Base-by-base conservation (phyloP, 2,329 filamentous ascomycete species). In the Fusarium hainanense region DNA sequence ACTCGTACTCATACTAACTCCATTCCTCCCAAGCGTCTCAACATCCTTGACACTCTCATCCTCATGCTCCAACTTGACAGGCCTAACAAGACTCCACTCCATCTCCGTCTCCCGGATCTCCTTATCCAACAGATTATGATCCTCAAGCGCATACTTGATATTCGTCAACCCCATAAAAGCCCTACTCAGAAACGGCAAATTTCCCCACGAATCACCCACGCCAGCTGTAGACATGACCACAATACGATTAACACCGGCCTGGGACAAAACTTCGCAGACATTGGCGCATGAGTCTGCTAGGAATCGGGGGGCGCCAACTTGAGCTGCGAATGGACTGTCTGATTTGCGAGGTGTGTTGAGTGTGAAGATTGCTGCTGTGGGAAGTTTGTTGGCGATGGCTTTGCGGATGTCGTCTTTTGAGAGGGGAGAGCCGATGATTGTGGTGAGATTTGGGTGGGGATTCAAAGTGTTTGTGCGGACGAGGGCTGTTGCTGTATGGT, bases 211-310 rank as follows among this genome's bases (percentile, higher is more conserved):
- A 55, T 81, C 78, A 7, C 79, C 81, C 20, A 75, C 80, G 28
- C 80, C 81, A 4, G 77, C 78, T 6, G 80, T 82, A 6, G 80
- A 82, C 78, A 82, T 79, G 14, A 82, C 69, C 3, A 81, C 76
- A 10, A 82, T 65, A 48, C 79, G 79, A 62, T 50, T 51, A 63
- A 78, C 69, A 46, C 77, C 76, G 20, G 73, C 74, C 4, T 80
- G 41, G 41, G 73, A 57, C 25, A 82, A 59, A 28, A 78, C 78
- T 32, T 76, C 75, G 54, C 78, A 80, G 7, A 62, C 54, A 54
- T 78, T 80, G 67, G 77, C 76, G 54, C 75, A 78, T 0, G 79
- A 81, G 71, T 82, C 79, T 14, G 79, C 78, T 2, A 81, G 71
- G 54, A 82, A 77, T 11, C 79, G 75, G 60, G 79, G 77, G n/a